These are phyloP conservation scores for Dorcoceras hygrometricum DNA, from an alignment of 257 asterid species.

Conservation along the genomic window DNA sequence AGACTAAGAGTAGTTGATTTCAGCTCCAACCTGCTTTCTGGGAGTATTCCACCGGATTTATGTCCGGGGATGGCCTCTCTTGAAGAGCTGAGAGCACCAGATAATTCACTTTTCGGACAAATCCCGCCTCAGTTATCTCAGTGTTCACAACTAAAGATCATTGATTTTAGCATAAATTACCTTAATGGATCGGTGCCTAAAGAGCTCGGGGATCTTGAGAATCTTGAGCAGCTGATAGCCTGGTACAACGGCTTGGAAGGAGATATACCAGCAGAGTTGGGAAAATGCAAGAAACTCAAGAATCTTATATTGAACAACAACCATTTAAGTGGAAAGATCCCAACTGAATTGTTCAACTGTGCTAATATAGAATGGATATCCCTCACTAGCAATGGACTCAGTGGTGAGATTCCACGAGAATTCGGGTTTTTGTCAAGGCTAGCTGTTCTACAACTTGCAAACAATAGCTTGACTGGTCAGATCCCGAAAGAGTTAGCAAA, in stretches of 20 bases:
- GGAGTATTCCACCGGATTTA: conserved; percentile 64
- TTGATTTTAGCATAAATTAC: conserved; percentile 88
- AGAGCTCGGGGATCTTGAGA: conserved; percentile 67
- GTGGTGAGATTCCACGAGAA: conserved; percentile 67
- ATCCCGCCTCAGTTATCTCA: conserved; percentile 66
- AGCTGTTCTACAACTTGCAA: conserved; percentile 83
- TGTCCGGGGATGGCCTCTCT: conserved; percentile 67
- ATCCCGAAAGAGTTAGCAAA: conserved; percentile 68
- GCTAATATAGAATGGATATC: conserved; percentile 78
- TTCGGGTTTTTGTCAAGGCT: conserved; percentile 60
- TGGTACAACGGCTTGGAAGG: conserved; percentile 92
- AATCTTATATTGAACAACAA: conserved; percentile 82
- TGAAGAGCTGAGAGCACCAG: conserved; percentile 82
- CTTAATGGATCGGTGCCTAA: conserved; percentile 77
- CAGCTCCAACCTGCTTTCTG: conserved; percentile 72
- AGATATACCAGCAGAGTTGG: conserved; percentile 66
- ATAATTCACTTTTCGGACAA: conserved; percentile 56
- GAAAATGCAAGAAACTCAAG: conserved; percentile 82
- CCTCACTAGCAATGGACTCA: conserved; percentile 70
- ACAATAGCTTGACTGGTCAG: conserved; percentile 71
- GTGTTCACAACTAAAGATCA: conserved; percentile 59
- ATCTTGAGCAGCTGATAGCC: conserved; percentile 83
- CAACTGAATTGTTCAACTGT: conserved; percentile 57
- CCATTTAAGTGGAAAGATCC: conserved; percentile 65
- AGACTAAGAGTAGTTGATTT: conserved; percentile 58